These are phyloP conservation scores for Fusarium sp. DNA, from an alignment of 2,329 filamentous ascomycete genomes.

Conservation along the genomic window DNA sequence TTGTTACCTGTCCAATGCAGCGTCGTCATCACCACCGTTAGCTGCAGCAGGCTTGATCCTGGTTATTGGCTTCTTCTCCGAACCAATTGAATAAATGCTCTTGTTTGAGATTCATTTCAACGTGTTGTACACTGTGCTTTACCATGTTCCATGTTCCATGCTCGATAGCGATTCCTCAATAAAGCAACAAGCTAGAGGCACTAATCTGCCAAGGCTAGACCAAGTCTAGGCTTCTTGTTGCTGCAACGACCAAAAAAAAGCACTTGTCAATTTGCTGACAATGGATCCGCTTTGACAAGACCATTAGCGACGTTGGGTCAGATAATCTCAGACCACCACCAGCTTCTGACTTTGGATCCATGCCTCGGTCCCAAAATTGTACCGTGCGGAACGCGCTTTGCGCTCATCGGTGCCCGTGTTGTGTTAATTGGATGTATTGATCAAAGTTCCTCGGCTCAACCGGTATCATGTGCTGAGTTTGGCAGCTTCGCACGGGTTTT, in stretches of 20 bases:
- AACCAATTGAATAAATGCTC: conserved; percentile 31
- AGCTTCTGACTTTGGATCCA: conserved; percentile 19
- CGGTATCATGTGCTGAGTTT: conserved; percentile 13
- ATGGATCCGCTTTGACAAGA: conserved; percentile 18
- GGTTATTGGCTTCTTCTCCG: conserved; percentile 15
- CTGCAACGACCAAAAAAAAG: conserved; percentile 41
- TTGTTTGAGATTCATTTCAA: conserved; percentile 12
- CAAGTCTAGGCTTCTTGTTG: conserved; percentile 41
- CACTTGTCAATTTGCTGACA: conserved; percentile 30
- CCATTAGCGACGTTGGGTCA: conserved; percentile 27
- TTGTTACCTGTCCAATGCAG: conserved; percentile 8
- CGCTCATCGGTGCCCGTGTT: not conserved
- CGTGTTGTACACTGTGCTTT: not conserved
- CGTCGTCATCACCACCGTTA: conserved; percentile 24
- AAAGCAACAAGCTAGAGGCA: conserved; percentile 10
- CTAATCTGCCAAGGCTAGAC: conserved; percentile 34
- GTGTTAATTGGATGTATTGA: not conserved
- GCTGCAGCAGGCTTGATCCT: conserved; percentile 29
- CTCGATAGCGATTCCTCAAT: conserved; percentile 12
- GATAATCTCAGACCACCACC: conserved; percentile 31
- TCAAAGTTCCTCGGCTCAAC: conserved; percentile 29
- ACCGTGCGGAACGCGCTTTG: conserved; percentile 12
- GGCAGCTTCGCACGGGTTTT: conserved; percentile 1
- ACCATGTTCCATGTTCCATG: conserved; percentile 18
- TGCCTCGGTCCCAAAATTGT: conserved; percentile 22